phyloP scores from a whole-genome alignment of 805 yeast species.

The Starmerella tilneyi region DNA sequence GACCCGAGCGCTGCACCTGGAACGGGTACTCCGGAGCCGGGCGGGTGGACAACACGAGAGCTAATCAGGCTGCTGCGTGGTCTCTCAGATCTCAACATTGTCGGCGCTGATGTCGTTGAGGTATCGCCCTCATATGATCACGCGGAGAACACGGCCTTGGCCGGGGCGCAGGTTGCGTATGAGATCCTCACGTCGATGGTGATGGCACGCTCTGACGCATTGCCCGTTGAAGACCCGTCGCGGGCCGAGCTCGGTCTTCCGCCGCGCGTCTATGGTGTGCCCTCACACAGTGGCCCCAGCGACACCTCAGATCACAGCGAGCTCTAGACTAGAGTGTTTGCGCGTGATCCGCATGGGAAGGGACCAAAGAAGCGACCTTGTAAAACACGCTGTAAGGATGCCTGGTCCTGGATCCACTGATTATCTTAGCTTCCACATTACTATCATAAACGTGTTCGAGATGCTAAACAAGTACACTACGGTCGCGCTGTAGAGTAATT shows the following conservation, averaged over 20 bases:
- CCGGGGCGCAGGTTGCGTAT: slow-evolving; percentile 56
- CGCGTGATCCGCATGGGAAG: too few relatives aligned
- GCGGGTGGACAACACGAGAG: slow-evolving; percentile 63
- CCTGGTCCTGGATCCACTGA: too few relatives aligned
- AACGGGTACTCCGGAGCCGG: slow-evolving; percentile 70
- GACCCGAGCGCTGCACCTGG: slow-evolving; percentile 71
- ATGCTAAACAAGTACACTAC: too few relatives aligned
- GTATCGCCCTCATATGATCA: slow-evolving; percentile 57
- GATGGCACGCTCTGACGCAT: slow-evolving; percentile 32
- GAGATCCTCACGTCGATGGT: slow-evolving; percentile 70
- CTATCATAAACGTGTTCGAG: too few relatives aligned
- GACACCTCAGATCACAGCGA: slow-evolving; percentile 14
- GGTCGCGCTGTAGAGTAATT: too few relatives aligned
- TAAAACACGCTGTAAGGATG: too few relatives aligned
- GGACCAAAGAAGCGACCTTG: too few relatives aligned
- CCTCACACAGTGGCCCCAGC: neutral
- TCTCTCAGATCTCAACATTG: slow-evolving; percentile 47
- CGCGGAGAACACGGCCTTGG: slow-evolving; percentile 51
- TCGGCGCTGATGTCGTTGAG: slow-evolving; percentile 72
- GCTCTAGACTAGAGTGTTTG: too few relatives aligned
- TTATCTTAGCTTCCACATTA: too few relatives aligned
- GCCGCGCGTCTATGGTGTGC: slow-evolving; percentile 12
- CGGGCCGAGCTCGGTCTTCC: slow-evolving; percentile 19
- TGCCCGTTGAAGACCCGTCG: slow-evolving; percentile 25
- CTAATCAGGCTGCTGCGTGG: slow-evolving; percentile 49